Conservation (phyloP, 495 filamentous ascomycete species). For the Hypomontagnella monticulosa region DNA sequence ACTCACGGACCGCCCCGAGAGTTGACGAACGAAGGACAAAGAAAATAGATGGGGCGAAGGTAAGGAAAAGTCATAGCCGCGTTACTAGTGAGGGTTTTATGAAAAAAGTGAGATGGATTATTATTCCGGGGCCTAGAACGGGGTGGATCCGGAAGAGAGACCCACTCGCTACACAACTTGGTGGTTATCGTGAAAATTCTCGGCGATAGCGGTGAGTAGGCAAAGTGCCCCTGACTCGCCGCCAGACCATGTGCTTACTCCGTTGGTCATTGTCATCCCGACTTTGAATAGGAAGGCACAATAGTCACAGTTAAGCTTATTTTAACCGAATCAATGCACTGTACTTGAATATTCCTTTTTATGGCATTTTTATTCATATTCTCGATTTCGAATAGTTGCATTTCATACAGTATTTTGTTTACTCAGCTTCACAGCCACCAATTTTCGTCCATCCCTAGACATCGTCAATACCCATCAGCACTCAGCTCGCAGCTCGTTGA, state of each 20-base stretch:
- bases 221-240: constrained; percentile 17
- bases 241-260: constrained; percentile 24
- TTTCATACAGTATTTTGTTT: too few relatives aligned
- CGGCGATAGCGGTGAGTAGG: constrained; percentile 30
- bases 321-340: too few relatives aligned
- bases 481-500: constrained; percentile 28
- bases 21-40: constrained; percentile 7
- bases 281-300: neutral
- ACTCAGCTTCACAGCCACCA: neutral
- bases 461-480: constrained; percentile 5
- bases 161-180: constrained; percentile 24
- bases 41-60: constrained; percentile 3
- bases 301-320: too few relatives aligned
- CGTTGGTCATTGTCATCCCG: constrained; percentile 12
- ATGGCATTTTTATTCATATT: too few relatives aligned
- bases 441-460: constrained; percentile 44
- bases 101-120: constrained; percentile 18
- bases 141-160: constrained; percentile 23
- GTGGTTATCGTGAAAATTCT: constrained; percentile 29
- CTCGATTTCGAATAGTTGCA: too few relatives aligned
- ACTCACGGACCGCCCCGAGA: constrained; percentile 19
- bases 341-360: too few relatives aligned
- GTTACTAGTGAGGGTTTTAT: constrained; percentile 19
- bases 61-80: constrained; percentile 10
- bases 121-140: constrained; percentile 26